Base-by-base conservation (phyloP, 371 early-diverging fungal genomes). In the Funneliformis caledonium region DNA sequence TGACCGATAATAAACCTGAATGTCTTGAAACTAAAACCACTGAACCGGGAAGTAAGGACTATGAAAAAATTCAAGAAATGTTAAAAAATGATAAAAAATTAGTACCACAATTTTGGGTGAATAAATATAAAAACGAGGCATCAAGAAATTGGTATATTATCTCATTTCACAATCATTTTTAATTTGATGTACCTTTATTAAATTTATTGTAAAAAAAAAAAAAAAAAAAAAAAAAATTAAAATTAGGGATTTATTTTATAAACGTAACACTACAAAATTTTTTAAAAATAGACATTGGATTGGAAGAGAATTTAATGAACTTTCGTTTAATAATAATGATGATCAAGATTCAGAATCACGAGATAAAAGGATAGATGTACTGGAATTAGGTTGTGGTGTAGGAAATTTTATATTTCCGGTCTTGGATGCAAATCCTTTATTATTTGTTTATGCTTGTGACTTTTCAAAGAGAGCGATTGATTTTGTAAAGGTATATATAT, bases 201-300 rank as follows among this genome's bases (percentile, higher is more conserved):
- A 37, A 37, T 50, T 50, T 50, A 14, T 50, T 50, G 0, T n/a
- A n/a, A n/a, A n/a, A n/a, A n/a, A n/a, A n/a, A n/a, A n/a, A n/a
- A n/a, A n/a, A n/a, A n/a, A n/a, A 52, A 52, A 52, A 52, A 52
- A 14, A 52, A 16, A 14, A 26, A 60, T 69, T 43, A n/a, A 31
- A 19, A 33, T 12, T 85, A 88, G 90, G 90, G 93, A 96, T 86
- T 84, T 90, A 26, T 97, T 97, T 85, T 97, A 96, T 82, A 93
- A 96, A 83, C 93, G 96, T 80, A 97, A 98, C 80, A 92, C 94
- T 10, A 95, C 94, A 56, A 96, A 97, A 82, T 98, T 95, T 88
- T 98, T 92, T 88, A 97, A 94, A 88, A 96, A 97, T 86, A 88
- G 98, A 48, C 95, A 97, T 86, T 98, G 98, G 98, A 95, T 96